Conservation (phyloP, 345 rosid genomes). For the Hibiscus mutabilis region DNA sequence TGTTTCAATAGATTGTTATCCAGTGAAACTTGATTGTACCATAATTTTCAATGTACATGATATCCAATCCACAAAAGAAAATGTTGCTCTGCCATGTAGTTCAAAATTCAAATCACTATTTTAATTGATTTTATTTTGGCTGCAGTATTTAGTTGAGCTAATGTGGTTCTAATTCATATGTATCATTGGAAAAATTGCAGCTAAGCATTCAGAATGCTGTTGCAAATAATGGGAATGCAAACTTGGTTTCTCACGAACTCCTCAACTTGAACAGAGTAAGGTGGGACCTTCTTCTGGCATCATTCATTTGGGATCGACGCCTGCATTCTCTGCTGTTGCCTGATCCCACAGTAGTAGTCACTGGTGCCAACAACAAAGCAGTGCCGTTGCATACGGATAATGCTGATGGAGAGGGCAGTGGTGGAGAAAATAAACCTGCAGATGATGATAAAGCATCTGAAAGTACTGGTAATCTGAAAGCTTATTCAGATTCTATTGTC, state of each 20-base stretch:
- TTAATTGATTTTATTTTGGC: not conserved
- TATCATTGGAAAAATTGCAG: constrained; percentile 25
- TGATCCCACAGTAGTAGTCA: constrained; percentile 33
- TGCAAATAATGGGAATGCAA: constrained; percentile 38
- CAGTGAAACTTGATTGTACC: constrained; percentile 5
- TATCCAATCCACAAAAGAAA: not conserved
- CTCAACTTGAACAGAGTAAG: constrained; percentile 54
- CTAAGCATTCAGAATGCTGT: constrained; percentile 31
- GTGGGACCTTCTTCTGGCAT: constrained; percentile 81
- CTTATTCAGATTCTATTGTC: not conserved
- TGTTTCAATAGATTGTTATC: not conserved
- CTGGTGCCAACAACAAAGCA: constrained; percentile 27
- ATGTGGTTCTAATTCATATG: not conserved
- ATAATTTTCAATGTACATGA: not conserved
- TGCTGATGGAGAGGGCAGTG: constrained; percentile 12
- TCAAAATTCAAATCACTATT: not conserved
- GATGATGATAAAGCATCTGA: constrained; percentile 23
- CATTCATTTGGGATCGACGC: constrained; percentile 72
- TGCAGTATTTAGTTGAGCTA: not conserved
- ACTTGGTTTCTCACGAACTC: constrained; percentile 34
- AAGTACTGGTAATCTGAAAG: constrained; percentile 18
- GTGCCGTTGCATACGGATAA: constrained; percentile 17
- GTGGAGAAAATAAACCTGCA: constrained; percentile 14
- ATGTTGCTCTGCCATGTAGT: not conserved
- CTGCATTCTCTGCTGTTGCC: constrained; percentile 52